Evolutionary conservation across 2,329 filamentous ascomycete species (phyloP).

Genomic region (Ophiocordyceps unilateralis): DNA sequence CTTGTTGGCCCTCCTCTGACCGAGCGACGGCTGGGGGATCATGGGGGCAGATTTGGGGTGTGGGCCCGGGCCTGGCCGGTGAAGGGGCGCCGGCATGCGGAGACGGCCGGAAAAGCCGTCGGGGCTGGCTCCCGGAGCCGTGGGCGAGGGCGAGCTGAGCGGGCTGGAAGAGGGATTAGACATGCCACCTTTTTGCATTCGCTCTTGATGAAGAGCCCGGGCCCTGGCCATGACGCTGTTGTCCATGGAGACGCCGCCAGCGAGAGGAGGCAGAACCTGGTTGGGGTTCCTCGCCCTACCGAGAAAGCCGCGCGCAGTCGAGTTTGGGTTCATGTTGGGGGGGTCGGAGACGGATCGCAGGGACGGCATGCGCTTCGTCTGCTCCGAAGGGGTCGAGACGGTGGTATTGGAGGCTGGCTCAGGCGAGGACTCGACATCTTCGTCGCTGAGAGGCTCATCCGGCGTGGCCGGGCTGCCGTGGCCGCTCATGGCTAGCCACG

Average conservation of each 20-base stretch:
- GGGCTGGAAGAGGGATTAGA: conserved; percentile 11
- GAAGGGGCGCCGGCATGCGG: conserved; percentile 21
- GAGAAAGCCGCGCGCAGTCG: conserved; percentile 65
- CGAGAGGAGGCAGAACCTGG: conserved; percentile 19
- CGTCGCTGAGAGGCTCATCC: conserved; percentile 26
- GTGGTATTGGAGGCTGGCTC: conserved; percentile 23
- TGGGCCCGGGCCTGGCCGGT: conserved; percentile 27
- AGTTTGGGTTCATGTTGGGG: conserved; percentile 57
- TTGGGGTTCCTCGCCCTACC: conserved; percentile 43
- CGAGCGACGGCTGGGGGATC: conserved; percentile 40
- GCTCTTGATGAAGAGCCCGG: conserved; percentile 26
- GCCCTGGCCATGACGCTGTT: conserved; percentile 30
- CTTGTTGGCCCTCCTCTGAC: conserved; percentile 43
- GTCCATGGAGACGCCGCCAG: conserved; percentile 15
- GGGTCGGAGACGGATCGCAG: conserved; percentile 44
- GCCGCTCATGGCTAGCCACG: conserved; percentile 7
- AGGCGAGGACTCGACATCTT: conserved; percentile 30
- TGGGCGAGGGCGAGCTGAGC: conserved; percentile 13
- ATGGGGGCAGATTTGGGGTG: conserved; percentile 37
- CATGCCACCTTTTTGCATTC: conserved; percentile 25
- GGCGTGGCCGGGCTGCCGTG: conserved; percentile 26
- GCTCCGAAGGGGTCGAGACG: conserved; percentile 10
- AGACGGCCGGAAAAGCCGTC: conserved; percentile 27
- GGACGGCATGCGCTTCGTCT: conserved; percentile 36
- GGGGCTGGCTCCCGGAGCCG: conserved; percentile 16